Base-by-base conservation (phyloP, 352 stramenopile species). In the Globisporangium abappressorium region DNA sequence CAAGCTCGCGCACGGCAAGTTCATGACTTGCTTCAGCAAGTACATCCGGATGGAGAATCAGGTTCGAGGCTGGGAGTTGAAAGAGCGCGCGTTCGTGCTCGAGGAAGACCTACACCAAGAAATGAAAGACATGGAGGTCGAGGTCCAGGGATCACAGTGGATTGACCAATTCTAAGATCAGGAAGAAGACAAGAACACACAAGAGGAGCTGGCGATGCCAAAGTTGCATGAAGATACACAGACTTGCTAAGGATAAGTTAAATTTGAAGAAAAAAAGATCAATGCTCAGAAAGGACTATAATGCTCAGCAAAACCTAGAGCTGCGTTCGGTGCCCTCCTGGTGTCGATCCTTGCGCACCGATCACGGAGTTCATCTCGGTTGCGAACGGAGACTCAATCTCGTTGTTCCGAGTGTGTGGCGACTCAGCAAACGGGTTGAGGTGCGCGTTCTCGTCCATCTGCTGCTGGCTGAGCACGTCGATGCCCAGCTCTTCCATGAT, bases 401-500 rank as follows among this genome's bases (percentile, higher is more conserved):
- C 67, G 9, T 64, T 62, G 28, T 18, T 51, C 3, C 61, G 67
- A 26, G 18, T 53, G 62, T 85, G 72, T 12, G 72, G 78, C 8
- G 70, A 74, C 59, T 85, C 74, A 14, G 74, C 70, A 63, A 79
- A 85, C 51, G 74, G 65, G 60, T 84, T 83, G n/a, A 22, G 14
- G 9, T 73, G 61, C 26, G 24, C 33, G 36, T 60, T 36, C 9
- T 76, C 53, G 22, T 24, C 15, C 1, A 55, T 20, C 28, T 60
- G 46, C 20, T 54, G 30, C 7, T 82, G 76, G 38, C 78, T 85
- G 34, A 93, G 53, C 30, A 94, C 80, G 22, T 80, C 61, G 7
- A 96, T 79, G 12, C 68, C 76, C 18, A 96, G 64, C 33, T 95
- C 89, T 63, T 96, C 89, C 81, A 96, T 92, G 69, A 95, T 94